These are phyloP conservation scores for Diplodia sapinea DNA, from an alignment of 2,329 filamentous ascomycete species.

Conservation along the genomic window DNA sequence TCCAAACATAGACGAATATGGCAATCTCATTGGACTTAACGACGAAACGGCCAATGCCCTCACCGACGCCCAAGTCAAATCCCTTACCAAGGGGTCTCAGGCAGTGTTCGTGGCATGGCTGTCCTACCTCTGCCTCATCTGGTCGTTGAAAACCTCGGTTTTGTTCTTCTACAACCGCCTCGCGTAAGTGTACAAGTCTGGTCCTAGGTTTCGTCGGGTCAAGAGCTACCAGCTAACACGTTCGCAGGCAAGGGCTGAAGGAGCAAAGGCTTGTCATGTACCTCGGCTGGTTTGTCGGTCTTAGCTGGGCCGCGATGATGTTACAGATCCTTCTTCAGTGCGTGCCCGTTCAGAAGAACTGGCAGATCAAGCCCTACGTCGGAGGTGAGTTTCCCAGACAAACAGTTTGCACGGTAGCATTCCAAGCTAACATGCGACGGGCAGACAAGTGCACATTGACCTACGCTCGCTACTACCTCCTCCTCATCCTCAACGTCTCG, in stretches of 20 bases:
- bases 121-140: constrained; percentile 52
- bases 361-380: constrained; percentile 52
- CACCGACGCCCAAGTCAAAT: constrained; percentile 40
- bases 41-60: constrained; percentile 40
- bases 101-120: constrained; percentile 50
- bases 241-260: constrained; percentile 7
- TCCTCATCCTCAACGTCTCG: constrained; percentile 47
- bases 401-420: too few species aligned
- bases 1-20: neutral
- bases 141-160: constrained; percentile 52
- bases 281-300: constrained; percentile 35
- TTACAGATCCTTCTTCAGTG: constrained; percentile 42
- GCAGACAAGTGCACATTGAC: constrained; percentile 42
- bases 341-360: constrained; percentile 47
- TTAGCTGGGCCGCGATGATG: constrained; percentile 45
- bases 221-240: neutral
- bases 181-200: constrained; percentile 47
- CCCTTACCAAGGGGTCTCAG: constrained; percentile 45
- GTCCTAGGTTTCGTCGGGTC: constrained; percentile 31
- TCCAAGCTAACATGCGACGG: neutral
- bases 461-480: constrained; percentile 45
- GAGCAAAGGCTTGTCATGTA: neutral
- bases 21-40: constrained; percentile 17
- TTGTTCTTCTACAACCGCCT: constrained; percentile 53
- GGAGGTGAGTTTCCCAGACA: constrained; percentile 38